These are phyloP conservation scores for Amylostereum areolatum DNA, from an alignment of 1,284 basidiomycete genomes.

Conservation along the genomic window DNA sequence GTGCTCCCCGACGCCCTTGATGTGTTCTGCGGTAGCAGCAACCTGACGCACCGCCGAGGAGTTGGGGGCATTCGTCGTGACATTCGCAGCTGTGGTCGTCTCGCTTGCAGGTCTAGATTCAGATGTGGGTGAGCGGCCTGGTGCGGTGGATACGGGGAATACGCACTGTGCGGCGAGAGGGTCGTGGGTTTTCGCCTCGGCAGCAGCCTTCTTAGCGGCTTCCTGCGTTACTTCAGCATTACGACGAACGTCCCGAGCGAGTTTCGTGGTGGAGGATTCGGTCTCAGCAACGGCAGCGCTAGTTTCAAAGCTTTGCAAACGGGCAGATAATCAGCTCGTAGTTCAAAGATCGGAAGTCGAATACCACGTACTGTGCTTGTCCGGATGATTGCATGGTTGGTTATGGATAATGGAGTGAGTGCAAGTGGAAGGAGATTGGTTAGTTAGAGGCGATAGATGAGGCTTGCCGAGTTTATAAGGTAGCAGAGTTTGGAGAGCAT, in stretches of 20 bases:
- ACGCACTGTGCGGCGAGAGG: not conserved
- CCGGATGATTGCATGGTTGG: not conserved
- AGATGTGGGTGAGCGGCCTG: not conserved
- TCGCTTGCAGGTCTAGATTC: slow-evolving; percentile 2
- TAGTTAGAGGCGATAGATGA: not conserved
- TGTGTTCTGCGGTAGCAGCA: slow-evolving; percentile 9
- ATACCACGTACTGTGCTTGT: not conserved
- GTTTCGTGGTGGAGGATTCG: slow-evolving; percentile 35
- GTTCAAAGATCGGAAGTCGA: slow-evolving; percentile 6
- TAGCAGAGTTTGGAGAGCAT: not conserved
- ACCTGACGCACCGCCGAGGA: slow-evolving; percentile 1
- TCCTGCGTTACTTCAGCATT: slow-evolving; percentile 40
- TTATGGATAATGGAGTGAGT: not conserved
- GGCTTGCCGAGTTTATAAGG: not conserved
- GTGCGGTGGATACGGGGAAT: not conserved
- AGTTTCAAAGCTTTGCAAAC: slow-evolving; percentile 35
- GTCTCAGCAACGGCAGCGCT: slow-evolving; percentile 43
- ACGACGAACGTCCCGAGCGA: slow-evolving; percentile 34
- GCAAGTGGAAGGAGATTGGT: not conserved
- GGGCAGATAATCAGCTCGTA: slow-evolving; percentile 9
- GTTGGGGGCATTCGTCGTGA: slow-evolving; percentile 3
- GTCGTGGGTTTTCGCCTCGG: slow-evolving; percentile 20
- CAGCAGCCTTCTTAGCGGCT: slow-evolving; percentile 42
- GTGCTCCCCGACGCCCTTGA: slow-evolving; percentile 13
- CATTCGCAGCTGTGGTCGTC: slow-evolving; percentile 9